phyloP scores from a whole-genome alignment of 805 yeast genomes.

The Cyberlindnera lachancei region DNA sequence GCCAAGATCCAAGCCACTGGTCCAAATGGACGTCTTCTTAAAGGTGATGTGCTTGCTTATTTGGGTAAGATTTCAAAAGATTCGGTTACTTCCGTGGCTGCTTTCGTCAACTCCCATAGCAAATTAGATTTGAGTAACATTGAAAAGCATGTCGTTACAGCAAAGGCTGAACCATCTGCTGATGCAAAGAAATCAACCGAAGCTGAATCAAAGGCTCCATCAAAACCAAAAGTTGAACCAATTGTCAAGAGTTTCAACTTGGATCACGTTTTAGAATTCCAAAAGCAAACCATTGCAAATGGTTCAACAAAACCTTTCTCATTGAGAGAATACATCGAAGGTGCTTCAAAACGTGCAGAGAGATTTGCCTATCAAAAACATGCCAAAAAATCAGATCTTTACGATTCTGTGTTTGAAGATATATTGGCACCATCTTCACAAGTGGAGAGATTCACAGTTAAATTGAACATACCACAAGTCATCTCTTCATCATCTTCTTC shows the following conservation, averaged over 20 bases:
- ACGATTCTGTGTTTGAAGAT: conserved; percentile 56
- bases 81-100: conserved; percentile 44
- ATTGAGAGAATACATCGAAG: conserved; percentile 27
- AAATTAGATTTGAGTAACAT: conserved; percentile 71
- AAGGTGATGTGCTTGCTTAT: conserved; percentile 86
- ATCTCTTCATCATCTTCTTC: conserved; percentile 10
- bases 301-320: conserved; percentile 16
- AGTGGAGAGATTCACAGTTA: conserved; percentile 36
- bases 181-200: conserved; percentile 12
- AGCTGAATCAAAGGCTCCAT: conserved; percentile 7
- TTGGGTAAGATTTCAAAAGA: conserved; percentile 63
- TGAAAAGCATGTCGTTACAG: conserved; percentile 26
- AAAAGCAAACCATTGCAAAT: conserved; percentile 23
- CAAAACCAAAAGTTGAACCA: conserved; percentile 28
- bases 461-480: conserved; percentile 21
- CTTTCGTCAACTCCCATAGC: conserved; percentile 46
- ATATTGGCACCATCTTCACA: conserved; percentile 39
- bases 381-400: conserved; percentile 36
- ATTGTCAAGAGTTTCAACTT: conserved; percentile 25
- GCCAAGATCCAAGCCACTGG: conserved; percentile 76
- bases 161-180: conserved; percentile 18
- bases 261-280: conserved; percentile 21
- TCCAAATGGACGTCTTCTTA: conserved; percentile 77
- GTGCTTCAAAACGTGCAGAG: conserved; percentile 41
- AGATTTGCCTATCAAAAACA: conserved; percentile 33